Evolutionary conservation across 202 grass and related monocot genomes (phyloP).

Genomic region (Sporobolus alterniflorus): DNA sequence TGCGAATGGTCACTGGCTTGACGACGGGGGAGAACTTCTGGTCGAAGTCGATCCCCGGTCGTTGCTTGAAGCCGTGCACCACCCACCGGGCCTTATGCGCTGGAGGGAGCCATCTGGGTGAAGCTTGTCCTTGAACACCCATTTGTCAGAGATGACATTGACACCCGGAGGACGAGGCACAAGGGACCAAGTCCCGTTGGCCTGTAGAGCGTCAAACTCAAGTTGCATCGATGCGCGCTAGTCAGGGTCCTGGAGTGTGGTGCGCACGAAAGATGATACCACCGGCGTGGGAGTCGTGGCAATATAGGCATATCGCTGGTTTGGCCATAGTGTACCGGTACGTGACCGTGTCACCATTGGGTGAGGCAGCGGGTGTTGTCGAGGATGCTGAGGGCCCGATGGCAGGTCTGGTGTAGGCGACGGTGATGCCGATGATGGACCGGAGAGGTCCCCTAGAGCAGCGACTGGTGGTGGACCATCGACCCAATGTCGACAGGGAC

Average conservation of each 20-base stretch:
- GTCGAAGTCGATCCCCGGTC: not conserved
- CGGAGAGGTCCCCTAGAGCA: no score
- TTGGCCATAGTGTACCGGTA: not conserved
- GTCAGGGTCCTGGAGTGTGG: not conserved
- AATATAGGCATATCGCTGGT: not conserved
- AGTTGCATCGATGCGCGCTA: not conserved
- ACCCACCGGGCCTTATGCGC: not conserved
- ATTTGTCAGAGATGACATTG: not conserved
- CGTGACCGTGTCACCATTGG: not conserved
- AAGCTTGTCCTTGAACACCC: not conserved
- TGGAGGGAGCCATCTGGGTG: not conserved
- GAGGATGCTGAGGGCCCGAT: no score
- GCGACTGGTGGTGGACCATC: no score
- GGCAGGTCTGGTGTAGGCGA: no score
- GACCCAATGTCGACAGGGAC: no score
- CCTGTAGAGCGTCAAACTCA: not conserved
- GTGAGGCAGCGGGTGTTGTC: no score
- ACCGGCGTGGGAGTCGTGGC: no score
- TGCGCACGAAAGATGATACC: not conserved
- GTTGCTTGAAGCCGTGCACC: not conserved
- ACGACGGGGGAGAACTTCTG: not conserved
- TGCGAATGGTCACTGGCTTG: not conserved
- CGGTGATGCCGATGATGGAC: no score
- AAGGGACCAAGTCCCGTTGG: not conserved
- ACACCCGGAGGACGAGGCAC: no score